Conservation (phyloP, 2,329 filamentous ascomycete species). For the Xylaria sp. region DNA sequence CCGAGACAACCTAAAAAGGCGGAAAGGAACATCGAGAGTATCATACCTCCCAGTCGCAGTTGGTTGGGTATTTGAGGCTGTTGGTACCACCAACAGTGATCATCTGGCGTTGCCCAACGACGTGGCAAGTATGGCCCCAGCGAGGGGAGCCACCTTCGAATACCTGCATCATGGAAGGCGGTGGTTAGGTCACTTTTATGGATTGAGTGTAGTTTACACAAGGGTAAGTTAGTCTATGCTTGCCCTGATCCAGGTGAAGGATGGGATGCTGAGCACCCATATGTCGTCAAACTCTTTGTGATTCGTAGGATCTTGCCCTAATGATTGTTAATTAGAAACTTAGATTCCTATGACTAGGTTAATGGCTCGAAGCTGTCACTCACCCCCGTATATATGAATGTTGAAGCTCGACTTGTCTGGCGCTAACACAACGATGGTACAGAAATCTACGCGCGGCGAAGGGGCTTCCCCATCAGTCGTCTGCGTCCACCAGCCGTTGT, state of each 20-base stretch:
- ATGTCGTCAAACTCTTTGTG: neutral
- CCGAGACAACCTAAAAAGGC: neutral
- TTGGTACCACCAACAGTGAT: neutral
- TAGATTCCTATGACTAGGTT: no score
- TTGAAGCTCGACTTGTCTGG: neutral
- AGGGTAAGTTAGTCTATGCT: neutral
- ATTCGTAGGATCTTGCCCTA: neutral
- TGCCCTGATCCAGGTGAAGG: neutral
- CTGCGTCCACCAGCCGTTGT: neutral
- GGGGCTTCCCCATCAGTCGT: neutral
- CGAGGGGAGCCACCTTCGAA: neutral
- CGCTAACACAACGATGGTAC: neutral
- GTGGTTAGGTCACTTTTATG: neutral
- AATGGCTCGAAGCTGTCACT: neutral
- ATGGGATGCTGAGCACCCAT: neutral
- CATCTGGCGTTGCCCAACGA: neutral
- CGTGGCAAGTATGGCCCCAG: neutral
- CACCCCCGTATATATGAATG: neutral
- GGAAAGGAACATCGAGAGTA: neutral
- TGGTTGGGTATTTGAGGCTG: neutral
- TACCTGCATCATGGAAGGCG: neutral
- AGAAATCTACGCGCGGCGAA: neutral
- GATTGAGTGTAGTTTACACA: no score
- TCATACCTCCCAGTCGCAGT: neutral
- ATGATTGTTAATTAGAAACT: neutral